phyloP scores from a whole-genome alignment of 2,329 filamentous ascomycete genomes.

The Xylaria arbuscula region DNA sequence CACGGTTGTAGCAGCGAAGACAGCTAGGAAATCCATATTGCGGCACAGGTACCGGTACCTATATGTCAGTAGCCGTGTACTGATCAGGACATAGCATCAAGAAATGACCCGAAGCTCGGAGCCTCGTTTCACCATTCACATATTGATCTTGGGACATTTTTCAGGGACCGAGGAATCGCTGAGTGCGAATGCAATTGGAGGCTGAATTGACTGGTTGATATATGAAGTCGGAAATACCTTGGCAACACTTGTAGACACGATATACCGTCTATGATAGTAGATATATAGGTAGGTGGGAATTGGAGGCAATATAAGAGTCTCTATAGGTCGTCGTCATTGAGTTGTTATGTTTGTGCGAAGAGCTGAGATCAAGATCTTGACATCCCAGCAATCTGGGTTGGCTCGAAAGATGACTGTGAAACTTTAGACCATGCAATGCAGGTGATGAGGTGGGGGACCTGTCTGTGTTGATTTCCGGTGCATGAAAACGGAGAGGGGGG shows the following conservation, averaged over 20 bases:
- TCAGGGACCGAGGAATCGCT: neutral
- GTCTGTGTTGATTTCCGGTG: constrained; percentile 10
- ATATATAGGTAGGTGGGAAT: neutral
- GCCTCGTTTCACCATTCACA: constrained; percentile 6
- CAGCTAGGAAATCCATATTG: neutral
- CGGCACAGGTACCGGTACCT: neutral
- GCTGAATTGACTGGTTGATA: neutral
- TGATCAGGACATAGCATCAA: neutral
- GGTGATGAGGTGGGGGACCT: constrained; percentile 10
- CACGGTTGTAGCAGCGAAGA: constrained; percentile 5
- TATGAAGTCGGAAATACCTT: neutral
- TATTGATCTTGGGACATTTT: neutral
- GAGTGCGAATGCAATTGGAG: neutral
- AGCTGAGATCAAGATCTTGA: constrained; percentile 5
- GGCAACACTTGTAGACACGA: neutral
- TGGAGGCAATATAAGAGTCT: neutral
- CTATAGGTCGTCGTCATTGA: neutral
- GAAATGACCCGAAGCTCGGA: neutral
- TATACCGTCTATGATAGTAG: neutral
- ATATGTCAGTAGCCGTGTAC: neutral
- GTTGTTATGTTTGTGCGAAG: neutral
- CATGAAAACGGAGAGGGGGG: neutral
- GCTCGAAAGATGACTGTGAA: constrained; percentile 22
- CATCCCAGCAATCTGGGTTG: constrained; percentile 28
- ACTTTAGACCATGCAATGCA: constrained; percentile 29